These are phyloP conservation scores for Aureobasidium sp. DNA, from an alignment of 2,329 filamentous ascomycete genomes.

Conservation along the genomic window DNA sequence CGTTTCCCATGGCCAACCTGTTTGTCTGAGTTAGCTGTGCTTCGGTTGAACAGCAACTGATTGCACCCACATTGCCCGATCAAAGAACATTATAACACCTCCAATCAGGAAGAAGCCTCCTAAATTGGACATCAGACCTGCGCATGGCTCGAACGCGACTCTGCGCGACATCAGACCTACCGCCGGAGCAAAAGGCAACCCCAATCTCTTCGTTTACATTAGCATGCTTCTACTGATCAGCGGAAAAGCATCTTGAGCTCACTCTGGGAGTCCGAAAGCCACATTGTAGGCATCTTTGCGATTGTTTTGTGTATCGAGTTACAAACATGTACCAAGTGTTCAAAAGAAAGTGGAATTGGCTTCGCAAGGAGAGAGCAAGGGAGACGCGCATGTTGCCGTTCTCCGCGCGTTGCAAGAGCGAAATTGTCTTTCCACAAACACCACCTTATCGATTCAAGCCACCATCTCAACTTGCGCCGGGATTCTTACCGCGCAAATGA, in stretches of 20 bases:
- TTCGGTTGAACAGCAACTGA: not conserved
- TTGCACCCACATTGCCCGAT: constrained; percentile 86
- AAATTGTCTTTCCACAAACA: not conserved
- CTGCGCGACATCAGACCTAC: constrained; percentile 51
- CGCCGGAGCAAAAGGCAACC: constrained; percentile 94
- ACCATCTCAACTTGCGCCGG: not conserved
- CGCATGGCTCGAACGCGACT: constrained; percentile 19
- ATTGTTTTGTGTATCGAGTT: not conserved
- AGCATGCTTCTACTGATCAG: not conserved
- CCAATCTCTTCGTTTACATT: constrained; percentile 65
- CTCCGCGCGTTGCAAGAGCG: constrained; percentile 2
- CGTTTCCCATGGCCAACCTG: constrained; percentile 94
- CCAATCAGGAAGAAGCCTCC: constrained; percentile 92
- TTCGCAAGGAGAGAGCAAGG: not conserved
- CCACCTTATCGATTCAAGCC: not conserved
- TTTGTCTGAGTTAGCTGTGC: constrained; percentile 10
- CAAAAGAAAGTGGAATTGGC: not conserved
- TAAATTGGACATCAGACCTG: constrained; percentile 20
- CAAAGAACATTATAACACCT: constrained; percentile 95
- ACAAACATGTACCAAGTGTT: not conserved
- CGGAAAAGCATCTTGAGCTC: constrained; percentile 32
- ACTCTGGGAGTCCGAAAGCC: constrained; percentile 95
- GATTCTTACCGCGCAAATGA: not conserved
- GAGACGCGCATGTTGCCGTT: not conserved
- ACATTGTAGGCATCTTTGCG: constrained; percentile 72